Conservation (phyloP, 106 monocot species). For the Iris macrosiphon region DNA sequence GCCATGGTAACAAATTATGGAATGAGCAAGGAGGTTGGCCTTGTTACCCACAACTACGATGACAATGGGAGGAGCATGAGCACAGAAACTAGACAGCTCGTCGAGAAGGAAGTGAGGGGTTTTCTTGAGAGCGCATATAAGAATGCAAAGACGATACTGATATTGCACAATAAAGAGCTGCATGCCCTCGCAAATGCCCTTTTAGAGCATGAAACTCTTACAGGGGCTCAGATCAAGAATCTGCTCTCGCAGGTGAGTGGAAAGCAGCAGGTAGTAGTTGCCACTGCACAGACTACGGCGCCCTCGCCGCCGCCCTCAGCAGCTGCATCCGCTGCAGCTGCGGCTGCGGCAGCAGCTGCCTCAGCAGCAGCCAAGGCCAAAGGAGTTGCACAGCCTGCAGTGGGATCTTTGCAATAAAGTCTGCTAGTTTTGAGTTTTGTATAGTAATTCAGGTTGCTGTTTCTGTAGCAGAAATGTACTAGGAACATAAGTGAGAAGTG, state of each 20-base stretch:
- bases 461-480: too few relatives aligned
- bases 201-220: slow-evolving; percentile 83
- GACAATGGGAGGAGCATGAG: slow-evolving; percentile 98
- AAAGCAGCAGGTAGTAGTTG: slow-evolving; percentile 25
- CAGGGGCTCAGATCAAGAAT: slow-evolving; percentile 80
- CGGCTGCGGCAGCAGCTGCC: slow-evolving; percentile 64
- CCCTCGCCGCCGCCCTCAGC: slow-evolving; percentile 29
- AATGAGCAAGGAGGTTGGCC: slow-evolving; percentile 84
- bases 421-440: slow-evolving; percentile 4
- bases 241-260: slow-evolving; percentile 48
- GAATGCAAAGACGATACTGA: slow-evolving; percentile 81
- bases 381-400: slow-evolving; percentile 73
- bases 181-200: slow-evolving; percentile 89
- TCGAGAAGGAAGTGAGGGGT: slow-evolving; percentile 84
- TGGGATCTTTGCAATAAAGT: slow-evolving; percentile 47
- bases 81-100: slow-evolving; percentile 77
- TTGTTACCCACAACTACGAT: slow-evolving; percentile 79
- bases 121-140: slow-evolving; percentile 83
- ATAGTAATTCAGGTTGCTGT: too few relatives aligned
- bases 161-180: slow-evolving; percentile 64
- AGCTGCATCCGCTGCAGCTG: slow-evolving; percentile 42
- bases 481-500: too few relatives aligned
- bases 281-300: neutral
- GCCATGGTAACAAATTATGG: slow-evolving; percentile 97
- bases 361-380: slow-evolving; percentile 80